These are phyloP conservation scores for Cercospora brassicicola DNA, from an alignment of 2,329 filamentous ascomycete genomes.

Conservation along the genomic window DNA sequence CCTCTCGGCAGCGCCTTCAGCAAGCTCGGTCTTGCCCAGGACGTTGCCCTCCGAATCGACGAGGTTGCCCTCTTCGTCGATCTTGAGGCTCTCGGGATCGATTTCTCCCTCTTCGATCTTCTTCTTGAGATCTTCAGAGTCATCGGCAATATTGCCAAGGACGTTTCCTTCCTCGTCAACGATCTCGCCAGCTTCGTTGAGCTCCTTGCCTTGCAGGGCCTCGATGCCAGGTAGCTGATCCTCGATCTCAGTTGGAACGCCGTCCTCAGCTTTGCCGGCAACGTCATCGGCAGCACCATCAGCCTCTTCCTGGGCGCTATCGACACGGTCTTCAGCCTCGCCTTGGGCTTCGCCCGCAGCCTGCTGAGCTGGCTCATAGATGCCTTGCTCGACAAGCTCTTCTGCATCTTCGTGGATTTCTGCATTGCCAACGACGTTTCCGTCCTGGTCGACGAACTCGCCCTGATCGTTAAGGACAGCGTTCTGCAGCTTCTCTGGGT, in stretches of 20 bases:
- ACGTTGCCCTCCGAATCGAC: conserved; percentile 54
- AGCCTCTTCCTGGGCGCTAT: conserved; percentile 38
- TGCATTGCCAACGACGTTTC: conserved; percentile 55
- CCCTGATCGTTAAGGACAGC: conserved; percentile 54
- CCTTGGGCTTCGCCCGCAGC: conserved; percentile 45
- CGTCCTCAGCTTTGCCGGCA: conserved; percentile 34
- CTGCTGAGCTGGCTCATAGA: conserved; percentile 45
- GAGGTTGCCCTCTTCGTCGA: conserved; percentile 54
- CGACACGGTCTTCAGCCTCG: conserved; percentile 45
- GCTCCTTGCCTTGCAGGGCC: conserved; percentile 53
- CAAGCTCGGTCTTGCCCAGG: conserved; percentile 53
- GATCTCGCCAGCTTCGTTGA: conserved; percentile 53
- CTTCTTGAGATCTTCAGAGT: conserved; percentile 41
- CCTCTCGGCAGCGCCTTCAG: conserved; percentile 51
- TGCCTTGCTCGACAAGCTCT: conserved; percentile 48
- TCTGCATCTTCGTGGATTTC: conserved; percentile 50
- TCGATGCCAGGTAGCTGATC: conserved; percentile 54
- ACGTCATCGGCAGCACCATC: conserved; percentile 36
- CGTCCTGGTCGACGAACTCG: conserved; percentile 57
- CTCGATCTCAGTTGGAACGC: conserved; percentile 43
- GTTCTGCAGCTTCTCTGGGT: conserved; percentile 51
- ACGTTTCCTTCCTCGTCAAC: conserved; percentile 52
- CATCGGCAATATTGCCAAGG: conserved; percentile 51
- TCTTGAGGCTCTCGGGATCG: conserved; percentile 51
- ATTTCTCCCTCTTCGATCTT: conserved; percentile 42